Conservation (phyloP, 164 flowering plant species). For the Dillenia suffruticosa region DNA sequence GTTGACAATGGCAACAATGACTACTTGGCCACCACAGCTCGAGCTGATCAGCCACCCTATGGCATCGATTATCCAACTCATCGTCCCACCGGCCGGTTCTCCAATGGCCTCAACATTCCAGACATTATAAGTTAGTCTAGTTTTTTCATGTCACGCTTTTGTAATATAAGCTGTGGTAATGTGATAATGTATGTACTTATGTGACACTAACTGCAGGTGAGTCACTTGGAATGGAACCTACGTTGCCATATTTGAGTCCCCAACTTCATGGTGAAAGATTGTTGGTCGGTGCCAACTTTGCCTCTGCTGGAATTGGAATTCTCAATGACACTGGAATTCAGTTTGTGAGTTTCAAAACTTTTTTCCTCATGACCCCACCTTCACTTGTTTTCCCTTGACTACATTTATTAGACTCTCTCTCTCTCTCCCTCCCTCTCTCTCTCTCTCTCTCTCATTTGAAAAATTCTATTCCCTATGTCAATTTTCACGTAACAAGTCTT, state of each 20-base stretch:
- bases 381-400: no score
- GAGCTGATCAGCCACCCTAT: slow-evolving; percentile 76
- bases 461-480: no score
- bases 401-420: neutral
- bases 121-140: slow-evolving; percentile 56
- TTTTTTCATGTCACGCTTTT: neutral
- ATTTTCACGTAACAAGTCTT: no score
- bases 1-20: slow-evolving; percentile 85
- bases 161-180: neutral
- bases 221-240: slow-evolving; percentile 31
- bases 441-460: no score
- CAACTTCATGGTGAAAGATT: slow-evolving; percentile 49
- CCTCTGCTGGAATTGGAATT: slow-evolving; percentile 87
- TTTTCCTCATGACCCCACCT: no score
- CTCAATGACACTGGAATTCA: slow-evolving; percentile 84
- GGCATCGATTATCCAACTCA: slow-evolving; percentile 73
- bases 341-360: slow-evolving; percentile 47
- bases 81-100: slow-evolving; percentile 79
- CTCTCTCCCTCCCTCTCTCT: no score
- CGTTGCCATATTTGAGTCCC: slow-evolving; percentile 67
- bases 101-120: slow-evolving; percentile 77
- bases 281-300: slow-evolving; percentile 83
- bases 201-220: neutral
- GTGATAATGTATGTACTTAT: neutral
- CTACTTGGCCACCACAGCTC: slow-evolving; percentile 60